Conservation (phyloP, 2,329 filamentous ascomycete species). For the Alternaria sp. region DNA sequence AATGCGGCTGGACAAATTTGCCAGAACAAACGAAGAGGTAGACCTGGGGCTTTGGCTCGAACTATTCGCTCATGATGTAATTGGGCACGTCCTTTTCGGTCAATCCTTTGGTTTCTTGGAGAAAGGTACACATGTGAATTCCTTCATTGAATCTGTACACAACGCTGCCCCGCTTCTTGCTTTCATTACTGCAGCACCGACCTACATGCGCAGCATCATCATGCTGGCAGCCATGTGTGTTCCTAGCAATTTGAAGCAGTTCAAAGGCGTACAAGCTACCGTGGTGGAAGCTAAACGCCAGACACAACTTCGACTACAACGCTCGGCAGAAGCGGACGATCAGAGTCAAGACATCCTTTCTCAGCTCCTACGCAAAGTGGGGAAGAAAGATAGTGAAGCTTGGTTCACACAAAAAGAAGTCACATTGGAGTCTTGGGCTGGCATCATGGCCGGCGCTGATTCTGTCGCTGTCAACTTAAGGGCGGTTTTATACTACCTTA, state of each 20-base stretch:
- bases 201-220: slow-evolving; percentile 39
- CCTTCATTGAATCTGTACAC: slow-evolving; percentile 48
- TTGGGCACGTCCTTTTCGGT: slow-evolving; percentile 52
- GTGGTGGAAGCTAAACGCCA: slow-evolving; percentile 13
- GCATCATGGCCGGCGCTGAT: slow-evolving; percentile 45
- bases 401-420: slow-evolving; percentile 41
- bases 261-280: slow-evolving; percentile 37
- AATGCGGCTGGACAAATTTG: slow-evolving; percentile 25
- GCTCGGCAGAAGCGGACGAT: slow-evolving; percentile 8
- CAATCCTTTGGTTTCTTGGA: slow-evolving; percentile 53
- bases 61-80: slow-evolving; percentile 47
- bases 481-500: background rate
- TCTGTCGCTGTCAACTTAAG: slow-evolving; percentile 44
- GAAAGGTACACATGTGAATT: slow-evolving; percentile 47
- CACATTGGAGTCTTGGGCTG: slow-evolving; percentile 35
- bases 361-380: slow-evolving; percentile 35
- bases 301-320: slow-evolving; percentile 20
- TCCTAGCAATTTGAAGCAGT: slow-evolving; percentile 26
- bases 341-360: slow-evolving; percentile 18
- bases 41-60: slow-evolving; percentile 40
- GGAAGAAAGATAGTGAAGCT: slow-evolving; percentile 35
- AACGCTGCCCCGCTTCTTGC: slow-evolving; percentile 41
- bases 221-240: slow-evolving; percentile 29
- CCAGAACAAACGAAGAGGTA: slow-evolving; percentile 20
- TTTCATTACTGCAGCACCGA: slow-evolving; percentile 37